These are phyloP conservation scores for Naganishia kalamii DNA, from an alignment of 768 basidiomycete species.

Conservation along the genomic window DNA sequence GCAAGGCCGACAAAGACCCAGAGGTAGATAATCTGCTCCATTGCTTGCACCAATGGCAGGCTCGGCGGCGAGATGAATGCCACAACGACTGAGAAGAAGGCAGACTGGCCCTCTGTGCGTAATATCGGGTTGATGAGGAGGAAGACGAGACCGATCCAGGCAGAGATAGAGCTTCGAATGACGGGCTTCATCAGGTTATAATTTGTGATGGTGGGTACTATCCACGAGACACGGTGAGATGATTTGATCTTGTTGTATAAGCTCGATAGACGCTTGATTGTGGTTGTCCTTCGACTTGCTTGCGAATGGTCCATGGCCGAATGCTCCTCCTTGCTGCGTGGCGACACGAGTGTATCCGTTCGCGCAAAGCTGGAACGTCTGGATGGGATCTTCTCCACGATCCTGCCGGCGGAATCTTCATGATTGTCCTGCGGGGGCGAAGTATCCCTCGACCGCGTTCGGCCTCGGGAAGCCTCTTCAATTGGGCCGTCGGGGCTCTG, in stretches of 20 bases:
- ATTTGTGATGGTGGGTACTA: slow-evolving; percentile 30
- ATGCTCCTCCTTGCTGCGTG: not conserved
- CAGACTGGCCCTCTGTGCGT: slow-evolving; percentile 35
- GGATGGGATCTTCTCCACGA: not conserved
- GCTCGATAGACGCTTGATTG: not conserved
- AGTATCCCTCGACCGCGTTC: not conserved
- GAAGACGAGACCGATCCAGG: slow-evolving; percentile 40
- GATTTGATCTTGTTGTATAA: slow-evolving; percentile 3
- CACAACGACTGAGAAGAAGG: slow-evolving; percentile 22
- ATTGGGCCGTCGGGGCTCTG: not conserved
- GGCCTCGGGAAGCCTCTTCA: not conserved
- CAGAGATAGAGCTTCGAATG: slow-evolving; percentile 34
- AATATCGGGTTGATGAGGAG: slow-evolving; percentile 33
- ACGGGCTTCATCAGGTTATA: slow-evolving; percentile 37
- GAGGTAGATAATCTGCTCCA: slow-evolving; percentile 38
- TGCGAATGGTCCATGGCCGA: not conserved
- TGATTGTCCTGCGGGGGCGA: not conserved
- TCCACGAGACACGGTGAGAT: slow-evolving; percentile 25
- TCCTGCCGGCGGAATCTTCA: not conserved
- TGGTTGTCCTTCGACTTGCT: not conserved
- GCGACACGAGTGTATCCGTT: not conserved
- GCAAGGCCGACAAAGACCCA: slow-evolving; percentile 37
- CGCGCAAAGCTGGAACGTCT: not conserved
- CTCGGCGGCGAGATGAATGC: slow-evolving; percentile 40
- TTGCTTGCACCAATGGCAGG: slow-evolving; percentile 36